These are phyloP conservation scores for Metschnikowia cubensis DNA, from an alignment of 805 yeast species.

Conservation along the genomic window DNA sequence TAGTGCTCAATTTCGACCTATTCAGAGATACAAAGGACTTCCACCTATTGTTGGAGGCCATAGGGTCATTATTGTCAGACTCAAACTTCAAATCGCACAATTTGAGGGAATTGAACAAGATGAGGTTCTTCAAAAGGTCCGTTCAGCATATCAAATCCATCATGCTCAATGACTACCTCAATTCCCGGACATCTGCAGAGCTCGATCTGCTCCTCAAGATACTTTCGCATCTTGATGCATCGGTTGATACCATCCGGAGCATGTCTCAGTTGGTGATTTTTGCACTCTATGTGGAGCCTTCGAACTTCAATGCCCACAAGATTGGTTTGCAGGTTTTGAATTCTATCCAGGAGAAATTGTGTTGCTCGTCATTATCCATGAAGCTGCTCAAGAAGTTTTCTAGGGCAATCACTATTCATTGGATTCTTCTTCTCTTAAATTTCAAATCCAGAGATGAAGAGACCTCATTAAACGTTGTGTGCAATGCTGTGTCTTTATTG, in stretches of 20 bases:
- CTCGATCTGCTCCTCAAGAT: slow-evolving; percentile 21
- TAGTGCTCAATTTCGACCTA: slow-evolving; percentile 55
- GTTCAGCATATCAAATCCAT: slow-evolving; percentile 46
- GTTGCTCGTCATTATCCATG: slow-evolving; percentile 37
- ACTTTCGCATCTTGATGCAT: slow-evolving; percentile 38
- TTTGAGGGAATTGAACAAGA: slow-evolving; percentile 45
- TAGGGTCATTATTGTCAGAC: slow-evolving; percentile 50
- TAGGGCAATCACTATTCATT: slow-evolving; percentile 58
- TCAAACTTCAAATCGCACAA: slow-evolving; percentile 53
- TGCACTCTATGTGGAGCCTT: slow-evolving; percentile 41
- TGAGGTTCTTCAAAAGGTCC: slow-evolving; percentile 47
- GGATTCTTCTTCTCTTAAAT: slow-evolving; percentile 55
- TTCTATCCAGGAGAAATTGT: slow-evolving; percentile 35
- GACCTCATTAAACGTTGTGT: slow-evolving; percentile 31
- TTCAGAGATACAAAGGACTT: slow-evolving; percentile 55
- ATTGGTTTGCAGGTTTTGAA: slow-evolving; percentile 31
- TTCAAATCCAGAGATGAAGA: slow-evolving; percentile 17
- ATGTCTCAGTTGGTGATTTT: slow-evolving; percentile 46
- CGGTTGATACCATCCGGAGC: slow-evolving; percentile 52
- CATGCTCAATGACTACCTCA: slow-evolving; percentile 11
- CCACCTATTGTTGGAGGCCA: slow-evolving; percentile 53
- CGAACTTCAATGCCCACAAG: slow-evolving; percentile 29
- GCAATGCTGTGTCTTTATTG: slow-evolving; percentile 43
- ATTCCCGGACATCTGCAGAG: slow-evolving; percentile 11
- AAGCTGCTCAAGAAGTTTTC: slow-evolving; percentile 42